Evolutionary conservation across 2,329 filamentous ascomycete species (phyloP).

Genomic region (Phoma sp.): DNA sequence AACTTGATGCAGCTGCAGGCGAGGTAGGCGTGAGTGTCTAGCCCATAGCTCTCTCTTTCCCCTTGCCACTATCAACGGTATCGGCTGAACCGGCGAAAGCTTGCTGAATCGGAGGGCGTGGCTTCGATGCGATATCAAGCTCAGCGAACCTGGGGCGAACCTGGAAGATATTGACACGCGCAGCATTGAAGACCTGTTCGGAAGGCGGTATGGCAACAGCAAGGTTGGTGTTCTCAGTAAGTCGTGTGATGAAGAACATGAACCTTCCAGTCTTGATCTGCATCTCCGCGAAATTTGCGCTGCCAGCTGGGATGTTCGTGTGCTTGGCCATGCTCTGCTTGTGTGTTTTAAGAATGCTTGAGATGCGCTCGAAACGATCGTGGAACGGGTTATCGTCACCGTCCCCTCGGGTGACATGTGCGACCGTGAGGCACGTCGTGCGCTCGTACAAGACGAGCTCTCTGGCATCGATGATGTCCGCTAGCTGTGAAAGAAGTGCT

Average conservation of each 20-base stretch:
- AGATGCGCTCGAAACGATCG: conserved; percentile 92
- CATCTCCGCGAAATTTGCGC: conserved; percentile 80
- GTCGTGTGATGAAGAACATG: conserved; percentile 92
- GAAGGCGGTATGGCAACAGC: conserved; percentile 90
- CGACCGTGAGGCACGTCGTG: conserved; percentile 96
- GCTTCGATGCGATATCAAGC: conserved; percentile 56
- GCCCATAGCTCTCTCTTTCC: conserved; percentile 23
- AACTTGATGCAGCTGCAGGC: background rate
- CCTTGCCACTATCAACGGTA: conserved; percentile 29
- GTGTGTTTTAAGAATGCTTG: conserved; percentile 98
- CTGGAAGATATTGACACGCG: conserved; percentile 87
- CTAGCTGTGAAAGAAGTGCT: conserved; percentile 80
- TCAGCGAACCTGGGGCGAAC: conserved; percentile 82
- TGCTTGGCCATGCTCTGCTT: conserved; percentile 81
- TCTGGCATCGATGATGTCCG: conserved; percentile 85
- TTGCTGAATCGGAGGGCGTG: conserved; percentile 45
- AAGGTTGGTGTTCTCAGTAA: conserved; percentile 97
- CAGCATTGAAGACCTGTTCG: conserved; percentile 88
- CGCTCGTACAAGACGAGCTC: conserved; percentile 95
- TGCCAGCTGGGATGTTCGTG: conserved; percentile 79
- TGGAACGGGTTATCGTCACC: conserved; percentile 84
- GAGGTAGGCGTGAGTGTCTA: background rate
- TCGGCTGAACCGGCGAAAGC: conserved; percentile 45
- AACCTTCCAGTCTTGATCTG: conserved; percentile 82
- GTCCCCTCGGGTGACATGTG: conserved; percentile 79